Base-by-base conservation (phyloP, 192 early-diverging fungal genomes). In the Jimgerdemannia lactiflua region DNA sequence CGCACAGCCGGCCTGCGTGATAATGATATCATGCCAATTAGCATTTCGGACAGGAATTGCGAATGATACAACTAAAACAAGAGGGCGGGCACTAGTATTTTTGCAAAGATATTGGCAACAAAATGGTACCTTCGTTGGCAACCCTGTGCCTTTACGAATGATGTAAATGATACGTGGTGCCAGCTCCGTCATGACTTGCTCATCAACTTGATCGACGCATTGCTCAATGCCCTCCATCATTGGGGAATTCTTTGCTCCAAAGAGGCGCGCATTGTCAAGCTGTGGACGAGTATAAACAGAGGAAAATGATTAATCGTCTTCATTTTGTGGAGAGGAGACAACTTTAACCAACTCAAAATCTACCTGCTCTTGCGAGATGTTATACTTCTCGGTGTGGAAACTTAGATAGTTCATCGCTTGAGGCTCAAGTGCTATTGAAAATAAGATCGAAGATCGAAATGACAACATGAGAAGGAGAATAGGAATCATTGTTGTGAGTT, bases 151-250 rank as follows among this genome's bases (percentile, higher is more conserved):
- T 72, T 93, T 95, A 17, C 89, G 86, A 49, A 97, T 89, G 20
- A 95, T 85, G 11, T 88, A 76, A 63, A 89, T 81, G 39, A 98
- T 78, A 64, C 87, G 86, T 6, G 93, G 94, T 2, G 92, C 84
- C 8, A 98, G 74, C 11, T 78, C 83, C 4, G 75, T 78, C 82
- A 97, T 91, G 4, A 89, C 88, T 3, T 80, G 78, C 20, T 87
- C 89, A 74, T 93, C 94, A 69, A 97, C 83, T 64, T 96, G 89
- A 42, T 93, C 90, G 1, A 97, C 83, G 68, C 89, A 88, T 7
- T 85, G 84, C 76, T 97, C 95, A 43, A 96, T 84, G 3, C 93
- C 95, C 75, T 96, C 93, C 95, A 97, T 97, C 79, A 97, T 94
- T 10, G 97, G 97, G n/a, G 96, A 97, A 3, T 85, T 80, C 78